These are phyloP conservation scores for Novymonas esmeraldas DNA, from an alignment of 208 protist species.

Conservation along the genomic window DNA sequence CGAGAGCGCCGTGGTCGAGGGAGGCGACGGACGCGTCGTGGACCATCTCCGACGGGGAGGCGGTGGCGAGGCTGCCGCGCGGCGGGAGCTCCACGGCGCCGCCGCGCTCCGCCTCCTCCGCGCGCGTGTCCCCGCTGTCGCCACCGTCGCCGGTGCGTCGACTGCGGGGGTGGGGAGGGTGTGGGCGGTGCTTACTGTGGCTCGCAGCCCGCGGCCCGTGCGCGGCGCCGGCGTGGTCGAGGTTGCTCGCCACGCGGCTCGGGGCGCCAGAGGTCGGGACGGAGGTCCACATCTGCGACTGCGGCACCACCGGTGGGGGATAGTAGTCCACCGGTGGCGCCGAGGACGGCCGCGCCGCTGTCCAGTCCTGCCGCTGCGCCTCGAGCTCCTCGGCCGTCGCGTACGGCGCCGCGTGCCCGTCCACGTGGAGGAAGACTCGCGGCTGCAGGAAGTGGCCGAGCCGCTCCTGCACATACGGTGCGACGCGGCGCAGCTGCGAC, in stretches of 20 bases:
- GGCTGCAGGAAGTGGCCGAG: conserved; percentile 76
- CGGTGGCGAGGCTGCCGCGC: conserved; percentile 3
- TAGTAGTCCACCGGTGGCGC: conserved; percentile 42
- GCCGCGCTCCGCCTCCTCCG: not conserved
- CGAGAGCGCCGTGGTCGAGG: not conserved
- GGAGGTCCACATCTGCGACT: conserved; percentile 29
- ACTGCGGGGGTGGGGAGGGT: too few relatives aligned
- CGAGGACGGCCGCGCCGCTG: conserved; percentile 3
- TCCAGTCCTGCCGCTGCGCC: not conserved
- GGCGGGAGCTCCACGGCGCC: not conserved
- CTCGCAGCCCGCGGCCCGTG: not conserved
- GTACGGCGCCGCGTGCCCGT: conserved; percentile 50
- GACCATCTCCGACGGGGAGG: not conserved
- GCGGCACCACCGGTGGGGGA: conserved; percentile 35
- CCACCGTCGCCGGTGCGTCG: not conserved
- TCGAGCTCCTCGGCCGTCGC: conserved; percentile 32
- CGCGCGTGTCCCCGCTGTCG: not conserved
- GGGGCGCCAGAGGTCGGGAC: conserved; percentile 3
- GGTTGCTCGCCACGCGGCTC: conserved; percentile 6
- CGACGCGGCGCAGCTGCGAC: conserved; percentile 38
- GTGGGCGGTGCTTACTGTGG: too few relatives aligned
- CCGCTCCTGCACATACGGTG: conserved; percentile 50
- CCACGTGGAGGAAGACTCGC: conserved; percentile 64
- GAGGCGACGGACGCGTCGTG: not conserved
- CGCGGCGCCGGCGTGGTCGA: not conserved